phyloP scores from a whole-genome alignment of 208 protist genomes.

The Entamoeba nuttalli region DNA sequence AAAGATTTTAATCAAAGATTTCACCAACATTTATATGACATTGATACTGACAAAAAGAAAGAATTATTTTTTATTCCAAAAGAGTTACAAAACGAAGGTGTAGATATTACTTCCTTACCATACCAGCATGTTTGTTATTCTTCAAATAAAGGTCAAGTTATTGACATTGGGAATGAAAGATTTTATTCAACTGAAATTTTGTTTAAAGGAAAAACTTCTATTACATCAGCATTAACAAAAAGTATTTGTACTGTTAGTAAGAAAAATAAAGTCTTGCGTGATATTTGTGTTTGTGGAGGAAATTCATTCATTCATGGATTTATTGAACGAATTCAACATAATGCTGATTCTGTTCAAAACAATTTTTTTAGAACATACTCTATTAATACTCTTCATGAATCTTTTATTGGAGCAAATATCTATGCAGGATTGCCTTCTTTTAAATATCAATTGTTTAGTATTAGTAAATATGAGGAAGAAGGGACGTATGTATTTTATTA shows the following conservation, averaged over 20 bases:
- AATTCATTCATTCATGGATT: neutral
- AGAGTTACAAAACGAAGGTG: neutral
- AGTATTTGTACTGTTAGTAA: neutral
- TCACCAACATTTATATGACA: neutral
- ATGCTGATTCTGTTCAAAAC: neutral
- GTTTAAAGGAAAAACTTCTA: neutral
- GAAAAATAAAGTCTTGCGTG: neutral
- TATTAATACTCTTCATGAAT: neutral
- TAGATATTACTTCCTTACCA: neutral
- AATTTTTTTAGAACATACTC: neutral
- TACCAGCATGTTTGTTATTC: too few relatives aligned
- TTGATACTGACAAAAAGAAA: neutral
- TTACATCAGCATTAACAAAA: neutral
- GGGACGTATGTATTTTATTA: neutral
- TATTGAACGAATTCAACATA: neutral
- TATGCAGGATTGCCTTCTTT: neutral
- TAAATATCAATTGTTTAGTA: neutral
- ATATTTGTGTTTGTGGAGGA: neutral
- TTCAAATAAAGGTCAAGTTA: neutral
- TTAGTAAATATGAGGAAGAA: neutral
- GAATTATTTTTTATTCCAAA: neutral
- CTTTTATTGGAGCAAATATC: neutral
- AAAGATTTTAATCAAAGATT: neutral
- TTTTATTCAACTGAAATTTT: neutral
- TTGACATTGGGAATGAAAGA: neutral